A percentile compares a stretch with the other conserved stretches of the same genome.
Evolutionary conservation across 2,329 filamentous ascomycete species (phyloP).

Genomic region (Cryphonectria naterciae): DNA sequence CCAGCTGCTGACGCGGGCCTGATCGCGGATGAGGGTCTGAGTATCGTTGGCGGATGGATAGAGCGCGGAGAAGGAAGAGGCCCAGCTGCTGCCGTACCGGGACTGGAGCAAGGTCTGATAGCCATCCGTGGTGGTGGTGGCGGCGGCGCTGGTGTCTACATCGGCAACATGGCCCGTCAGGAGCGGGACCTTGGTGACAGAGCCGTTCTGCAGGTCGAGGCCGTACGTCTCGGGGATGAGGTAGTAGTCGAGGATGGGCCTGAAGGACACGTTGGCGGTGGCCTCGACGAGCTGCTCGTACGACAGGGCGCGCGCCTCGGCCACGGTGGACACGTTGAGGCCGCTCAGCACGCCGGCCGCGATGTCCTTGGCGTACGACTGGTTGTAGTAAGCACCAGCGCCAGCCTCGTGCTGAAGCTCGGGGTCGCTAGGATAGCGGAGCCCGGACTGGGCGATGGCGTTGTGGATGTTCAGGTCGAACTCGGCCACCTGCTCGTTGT

Average conservation of each 20-base stretch:
- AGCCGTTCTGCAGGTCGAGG: conserved; percentile 7
- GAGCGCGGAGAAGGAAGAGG: not conserved
- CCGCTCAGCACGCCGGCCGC: not conserved
- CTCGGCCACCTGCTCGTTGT: not conserved
- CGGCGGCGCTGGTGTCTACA: not conserved
- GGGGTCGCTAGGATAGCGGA: not conserved
- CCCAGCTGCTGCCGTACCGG: conserved; percentile 1
- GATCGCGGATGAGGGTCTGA: not conserved
- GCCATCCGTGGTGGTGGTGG: not conserved
- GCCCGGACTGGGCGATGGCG: conserved; percentile 12
- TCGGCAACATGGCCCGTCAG: conserved; percentile 4
- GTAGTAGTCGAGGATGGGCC: conserved; percentile 7
- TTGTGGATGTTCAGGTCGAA: not conserved
- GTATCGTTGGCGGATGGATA: not conserved
- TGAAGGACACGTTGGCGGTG: not conserved
- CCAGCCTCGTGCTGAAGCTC: not conserved
- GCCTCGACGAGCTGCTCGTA: conserved; percentile 4
- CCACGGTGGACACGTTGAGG: conserved; percentile 4
- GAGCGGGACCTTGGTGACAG: not conserved
- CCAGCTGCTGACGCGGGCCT: conserved; percentile 13
- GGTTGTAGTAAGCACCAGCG: conserved; percentile 8
- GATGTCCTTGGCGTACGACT: not conserved
- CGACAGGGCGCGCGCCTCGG: conserved; percentile 11
- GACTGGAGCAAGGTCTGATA: not conserved
- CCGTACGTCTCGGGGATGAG: conserved; percentile 2